Percentiles rank a stretch among this genome's conserved stretches.
phyloP scores from a whole-genome alignment of 1,284 basidiomycete genomes.

The Pascua sp. region DNA sequence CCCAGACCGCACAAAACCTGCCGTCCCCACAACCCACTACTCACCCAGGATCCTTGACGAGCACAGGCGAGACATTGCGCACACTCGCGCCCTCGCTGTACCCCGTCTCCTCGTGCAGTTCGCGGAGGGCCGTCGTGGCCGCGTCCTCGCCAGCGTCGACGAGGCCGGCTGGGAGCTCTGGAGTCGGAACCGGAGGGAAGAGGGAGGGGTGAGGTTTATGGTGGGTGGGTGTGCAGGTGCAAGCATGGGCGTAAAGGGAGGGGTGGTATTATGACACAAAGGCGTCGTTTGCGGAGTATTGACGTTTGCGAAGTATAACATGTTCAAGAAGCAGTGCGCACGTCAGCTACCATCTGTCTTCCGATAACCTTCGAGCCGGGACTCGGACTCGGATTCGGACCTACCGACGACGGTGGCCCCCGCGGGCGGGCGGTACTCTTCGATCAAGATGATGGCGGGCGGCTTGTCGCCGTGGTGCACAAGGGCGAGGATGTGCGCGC shows the following conservation, averaged over 20 bases:
- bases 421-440: constrained; percentile 81
- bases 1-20: not conserved
- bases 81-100: constrained; percentile 56
- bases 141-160: constrained; percentile 77
- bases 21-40: constrained; percentile 21
- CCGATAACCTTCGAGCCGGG: too few relatives aligned
- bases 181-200: not conserved
- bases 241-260: too few relatives aligned
- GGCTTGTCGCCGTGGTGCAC: constrained; percentile 62
- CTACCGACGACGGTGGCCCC: constrained; percentile 68
- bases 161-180: constrained; percentile 82
- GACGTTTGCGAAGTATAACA: too few relatives aligned
- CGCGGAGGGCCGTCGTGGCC: constrained; percentile 68
- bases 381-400: constrained; percentile 28
- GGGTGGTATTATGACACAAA: too few relatives aligned
- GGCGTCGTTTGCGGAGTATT: too few relatives aligned
- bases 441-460: constrained; percentile 72
- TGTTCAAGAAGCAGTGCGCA: not conserved
- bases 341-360: not conserved
- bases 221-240: not conserved
- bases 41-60: constrained; percentile 67
- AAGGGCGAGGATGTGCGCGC: constrained; percentile 76
- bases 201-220: not conserved
- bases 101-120: constrained; percentile 87
- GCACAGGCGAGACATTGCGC: constrained; percentile 63